Percentiles rank a stretch among this genome's conserved stretches.
Evolutionary conservation across 768 basidiomycete species (phyloP).

Genomic region (Boletus coccyginus): DNA sequence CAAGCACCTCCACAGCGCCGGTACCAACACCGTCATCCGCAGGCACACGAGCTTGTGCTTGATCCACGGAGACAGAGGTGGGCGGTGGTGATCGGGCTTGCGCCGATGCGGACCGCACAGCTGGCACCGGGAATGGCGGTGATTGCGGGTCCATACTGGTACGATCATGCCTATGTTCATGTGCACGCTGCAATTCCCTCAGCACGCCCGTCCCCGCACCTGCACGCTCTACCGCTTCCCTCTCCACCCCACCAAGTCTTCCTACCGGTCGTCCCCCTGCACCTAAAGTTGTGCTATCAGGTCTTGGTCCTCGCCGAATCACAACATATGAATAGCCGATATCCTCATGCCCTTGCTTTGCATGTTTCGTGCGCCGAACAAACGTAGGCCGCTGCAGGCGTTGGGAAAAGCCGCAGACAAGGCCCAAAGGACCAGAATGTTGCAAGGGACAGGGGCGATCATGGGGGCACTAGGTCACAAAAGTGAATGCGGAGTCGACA

Average conservation of each 20-base stretch:
- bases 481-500: constrained; percentile 1
- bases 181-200: constrained; percentile 26
- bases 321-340: constrained; percentile 89
- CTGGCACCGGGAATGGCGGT: constrained; percentile 19
- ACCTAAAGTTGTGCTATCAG: constrained; percentile 27
- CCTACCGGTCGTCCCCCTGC: constrained; percentile 16
- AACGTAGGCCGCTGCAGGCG: constrained; percentile 85
- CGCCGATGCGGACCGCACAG: constrained; percentile 3
- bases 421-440: constrained; percentile 46
- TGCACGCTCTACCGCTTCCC: constrained; percentile 28
- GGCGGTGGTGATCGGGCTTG: constrained; percentile 14
- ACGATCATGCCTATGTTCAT: constrained; percentile 18
- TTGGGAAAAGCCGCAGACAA: constrained; percentile 83
- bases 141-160: constrained; percentile 24
- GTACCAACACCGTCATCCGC: constrained; percentile 18
- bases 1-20: constrained; percentile 12
- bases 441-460: constrained; percentile 81
- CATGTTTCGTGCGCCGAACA: constrained; percentile 85
- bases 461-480: constrained; percentile 74
- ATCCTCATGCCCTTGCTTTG: constrained; percentile 81
- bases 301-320: constrained; percentile 75
- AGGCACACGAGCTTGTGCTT: constrained; percentile 15
- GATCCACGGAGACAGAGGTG: constrained; percentile 23
- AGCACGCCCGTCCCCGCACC: constrained; percentile 13
- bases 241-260: constrained; percentile 31